Evolutionary conservation across 2,329 filamentous ascomycete species (phyloP).

Genomic region (Helicocarpus griseus): DNA sequence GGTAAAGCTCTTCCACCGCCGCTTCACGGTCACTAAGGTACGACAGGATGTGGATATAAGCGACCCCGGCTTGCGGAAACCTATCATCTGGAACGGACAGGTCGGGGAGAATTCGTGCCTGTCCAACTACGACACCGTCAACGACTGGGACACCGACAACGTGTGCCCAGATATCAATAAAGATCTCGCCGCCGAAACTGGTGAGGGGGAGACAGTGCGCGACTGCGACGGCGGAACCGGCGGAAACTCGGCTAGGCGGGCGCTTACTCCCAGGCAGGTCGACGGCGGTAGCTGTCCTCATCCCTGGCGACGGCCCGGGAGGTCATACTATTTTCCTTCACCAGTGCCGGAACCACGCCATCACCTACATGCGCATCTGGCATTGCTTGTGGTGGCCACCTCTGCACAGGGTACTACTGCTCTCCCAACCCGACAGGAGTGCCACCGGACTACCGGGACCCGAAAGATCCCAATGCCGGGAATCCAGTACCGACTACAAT

Average conservation of each 20-base stretch:
- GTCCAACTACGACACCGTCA: background rate
- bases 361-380: background rate
- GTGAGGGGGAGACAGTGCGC: background rate
- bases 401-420: conserved; percentile 1
- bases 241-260: too few relatives aligned
- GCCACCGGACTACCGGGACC: background rate
- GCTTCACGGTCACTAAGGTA: background rate
- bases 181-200: background rate
- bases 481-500: background rate
- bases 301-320: background rate
- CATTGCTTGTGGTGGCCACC: conserved; percentile 1
- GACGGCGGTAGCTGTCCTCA: background rate
- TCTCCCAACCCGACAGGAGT: background rate
- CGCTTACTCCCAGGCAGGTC: background rate
- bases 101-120: background rate
- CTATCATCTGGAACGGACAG: conserved; percentile 1
- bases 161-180: background rate
- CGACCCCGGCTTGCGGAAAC: background rate
- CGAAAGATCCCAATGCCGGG: conserved; percentile 1
- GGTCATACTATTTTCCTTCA: conserved; percentile 1
- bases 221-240: too few relatives aligned
- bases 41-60: background rate
- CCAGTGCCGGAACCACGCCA: background rate
- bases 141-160: background rate
- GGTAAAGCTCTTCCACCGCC: background rate